Base-by-base conservation (phyloP, 768 basidiomycete genomes). In the Leccinum variicolor region DNA sequence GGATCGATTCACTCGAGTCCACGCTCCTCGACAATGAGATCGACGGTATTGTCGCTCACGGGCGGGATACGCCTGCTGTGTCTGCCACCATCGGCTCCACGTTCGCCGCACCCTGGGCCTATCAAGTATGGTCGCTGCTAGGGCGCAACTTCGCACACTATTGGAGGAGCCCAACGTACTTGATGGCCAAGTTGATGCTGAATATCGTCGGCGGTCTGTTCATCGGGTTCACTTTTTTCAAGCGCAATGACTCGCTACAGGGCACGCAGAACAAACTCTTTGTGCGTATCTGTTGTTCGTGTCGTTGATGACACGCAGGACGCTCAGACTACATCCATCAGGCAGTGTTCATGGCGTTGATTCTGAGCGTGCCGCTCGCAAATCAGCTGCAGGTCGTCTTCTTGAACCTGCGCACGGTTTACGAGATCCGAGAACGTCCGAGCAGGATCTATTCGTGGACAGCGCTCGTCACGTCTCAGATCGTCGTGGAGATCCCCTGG, bases 221-320 rank as follows among this genome's bases (percentile, higher is more conserved):
- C 61, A 82, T 85, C 21, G 77, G 77, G 5, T 86, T 87, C 60
- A 84, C 85, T 7, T 87, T 87, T 69, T 87, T 75, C 74, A 75
- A 82, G 57, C 69, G 82, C 14, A 79, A 82, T 36, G 64, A 83
- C 52, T 76, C 77, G 15, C 76, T 82, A 53, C 82, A 81, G 56
- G 86, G 84, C 41, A 80, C 80, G 1, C 85, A 87, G 64, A 84
- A 86, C 66, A 85, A 85, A 64, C 76, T 87, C 29, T 87, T 87
- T 64, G 84, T 84, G 58, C 50, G 81, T 69, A 46, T 75, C 4
- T 17, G 13, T 11, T n/a, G 2, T 41, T 14, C n/a, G 2, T 6
- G 57, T 9, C 64, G 45, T 57, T 50, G 34, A 58, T 31, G 1
- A 28, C n/a, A 10, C 7, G 17, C 3, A n/a, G 39, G 7, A 4